Base-by-base conservation (phyloP, 1,284 basidiomycete species). In the Apiotrichum akiyoshidainum region DNA sequence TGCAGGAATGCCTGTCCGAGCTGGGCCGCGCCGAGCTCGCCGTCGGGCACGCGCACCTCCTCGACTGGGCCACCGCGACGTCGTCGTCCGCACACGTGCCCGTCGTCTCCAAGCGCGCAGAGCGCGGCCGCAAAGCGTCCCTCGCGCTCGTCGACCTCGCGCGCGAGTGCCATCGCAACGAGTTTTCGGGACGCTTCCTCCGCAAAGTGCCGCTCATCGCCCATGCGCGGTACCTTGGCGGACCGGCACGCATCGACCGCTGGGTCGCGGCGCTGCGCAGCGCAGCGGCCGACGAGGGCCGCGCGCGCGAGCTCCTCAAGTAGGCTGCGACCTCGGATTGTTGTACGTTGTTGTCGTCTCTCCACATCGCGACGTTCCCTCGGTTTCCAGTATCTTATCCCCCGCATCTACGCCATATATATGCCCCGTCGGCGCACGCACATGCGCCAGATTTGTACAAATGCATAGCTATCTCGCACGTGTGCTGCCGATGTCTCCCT, bases 161-260 rank as follows among this genome's bases (percentile, higher is more conserved):
- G 1, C 19, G 37, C 35, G 42, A 42, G 8, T 60, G 58, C 33
- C 50, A 58, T 7, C 41, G 41, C 1, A 37, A 41, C 14, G 50
- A 37, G 9, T 37, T 56, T 6, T 53, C 49, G 26, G 61, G 61
- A 1, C 58, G 61, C 9, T 63, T 63, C 4, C 81, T 99, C 9
- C 85, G 95, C 14, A 85, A 92, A 11, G 81, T 99, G 19, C 95
- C 95, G 1, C 89, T 98, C 33, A 83, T 99, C 35, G 92, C 94
- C 1, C 86, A 96, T 59, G 89, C 93, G 2, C 83, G 85, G 4
- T 87, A 92, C 71, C 86, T 44, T 52, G 62, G 31, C 56, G 19
- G 17, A 52, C 45, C 46, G 57, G 57, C 33, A 51, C 52, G 60
- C 31, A 44, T 73, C 16, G 68, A 65, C 46, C 60, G 53, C 26